Percentiles rank a stretch among this genome's conserved stretches.
phyloP scores from a whole-genome alignment of 2,329 filamentous ascomycete genomes.

The Penicillium sp. region DNA sequence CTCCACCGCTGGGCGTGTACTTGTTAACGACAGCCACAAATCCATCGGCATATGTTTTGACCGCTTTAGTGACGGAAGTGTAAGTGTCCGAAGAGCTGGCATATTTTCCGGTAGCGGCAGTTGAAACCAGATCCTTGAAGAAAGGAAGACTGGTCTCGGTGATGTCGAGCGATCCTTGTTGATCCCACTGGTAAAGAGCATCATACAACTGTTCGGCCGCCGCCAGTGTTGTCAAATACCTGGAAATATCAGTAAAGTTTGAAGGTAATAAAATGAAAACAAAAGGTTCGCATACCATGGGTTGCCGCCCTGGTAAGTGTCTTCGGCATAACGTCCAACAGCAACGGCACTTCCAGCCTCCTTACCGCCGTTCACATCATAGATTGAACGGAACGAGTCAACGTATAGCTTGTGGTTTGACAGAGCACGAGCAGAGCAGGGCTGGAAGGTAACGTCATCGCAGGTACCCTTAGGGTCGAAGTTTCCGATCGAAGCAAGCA shows the following conservation, averaged over 20 bases:
- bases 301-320: neutral
- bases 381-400: neutral
- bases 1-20: neutral
- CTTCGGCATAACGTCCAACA: neutral
- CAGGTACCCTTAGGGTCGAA: neutral
- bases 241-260: neutral
- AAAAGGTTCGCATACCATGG: neutral
- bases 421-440: neutral
- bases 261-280: neutral
- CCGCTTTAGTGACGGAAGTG: neutral
- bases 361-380: neutral
- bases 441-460: neutral
- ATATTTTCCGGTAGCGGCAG: neutral
- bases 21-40: neutral
- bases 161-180: neutral
- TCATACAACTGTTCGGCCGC: neutral
- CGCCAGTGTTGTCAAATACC: neutral
- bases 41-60: neutral
- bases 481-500: neutral
- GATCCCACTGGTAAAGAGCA: slow-evolving; percentile 1
- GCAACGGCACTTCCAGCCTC: neutral
- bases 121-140: neutral
- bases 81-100: neutral
- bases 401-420: neutral
- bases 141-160: neutral